phyloP scores from a whole-genome alignment of 2,329 filamentous ascomycete genomes.

The Huntiella decipiens region DNA sequence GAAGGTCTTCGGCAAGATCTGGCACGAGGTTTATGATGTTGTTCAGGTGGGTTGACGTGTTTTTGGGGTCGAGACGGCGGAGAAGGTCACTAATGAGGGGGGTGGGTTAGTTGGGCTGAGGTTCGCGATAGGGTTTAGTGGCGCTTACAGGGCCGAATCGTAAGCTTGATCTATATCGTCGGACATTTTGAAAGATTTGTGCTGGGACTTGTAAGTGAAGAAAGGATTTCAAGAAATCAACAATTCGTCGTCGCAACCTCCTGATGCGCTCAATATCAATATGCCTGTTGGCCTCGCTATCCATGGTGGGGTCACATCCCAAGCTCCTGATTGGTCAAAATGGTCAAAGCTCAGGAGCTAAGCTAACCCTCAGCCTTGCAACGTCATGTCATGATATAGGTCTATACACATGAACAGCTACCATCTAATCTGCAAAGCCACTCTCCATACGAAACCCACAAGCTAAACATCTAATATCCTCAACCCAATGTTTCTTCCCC shows the following conservation, averaged over 20 bases:
- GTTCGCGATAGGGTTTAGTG: background rate
- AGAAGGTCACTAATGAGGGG: conserved; percentile 68
- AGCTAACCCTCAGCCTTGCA: background rate
- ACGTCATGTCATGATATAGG: background rate
- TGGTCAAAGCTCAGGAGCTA: background rate
- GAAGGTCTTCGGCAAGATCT: conserved; percentile 87
- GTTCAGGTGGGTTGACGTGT: conserved; percentile 74
- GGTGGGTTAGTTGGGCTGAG: conserved; percentile 5
- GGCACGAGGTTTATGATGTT: conserved; percentile 76
- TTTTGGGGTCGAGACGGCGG: conserved; percentile 86
- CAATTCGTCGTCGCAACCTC: background rate
- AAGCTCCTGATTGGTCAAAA: background rate
- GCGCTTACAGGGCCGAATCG: conserved; percentile 54
- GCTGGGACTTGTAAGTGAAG: background rate
- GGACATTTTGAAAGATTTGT: conserved; percentile 21
- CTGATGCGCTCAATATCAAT: background rate
- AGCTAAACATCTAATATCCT: conserved; percentile 30
- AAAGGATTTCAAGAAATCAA: background rate
- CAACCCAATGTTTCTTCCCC: conserved; percentile 35
- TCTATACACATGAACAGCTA: too few relatives aligned
- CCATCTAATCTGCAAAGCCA: background rate
- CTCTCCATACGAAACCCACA: conserved; percentile 19
- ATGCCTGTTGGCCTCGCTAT: background rate
- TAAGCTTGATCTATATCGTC: conserved; percentile 38
- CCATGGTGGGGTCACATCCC: background rate